Percentiles rank a stretch among this genome's conserved stretches.
Conservation (phyloP, 768 basidiomycete genomes). For the Cystobasidiopsis lactophilus region DNA sequence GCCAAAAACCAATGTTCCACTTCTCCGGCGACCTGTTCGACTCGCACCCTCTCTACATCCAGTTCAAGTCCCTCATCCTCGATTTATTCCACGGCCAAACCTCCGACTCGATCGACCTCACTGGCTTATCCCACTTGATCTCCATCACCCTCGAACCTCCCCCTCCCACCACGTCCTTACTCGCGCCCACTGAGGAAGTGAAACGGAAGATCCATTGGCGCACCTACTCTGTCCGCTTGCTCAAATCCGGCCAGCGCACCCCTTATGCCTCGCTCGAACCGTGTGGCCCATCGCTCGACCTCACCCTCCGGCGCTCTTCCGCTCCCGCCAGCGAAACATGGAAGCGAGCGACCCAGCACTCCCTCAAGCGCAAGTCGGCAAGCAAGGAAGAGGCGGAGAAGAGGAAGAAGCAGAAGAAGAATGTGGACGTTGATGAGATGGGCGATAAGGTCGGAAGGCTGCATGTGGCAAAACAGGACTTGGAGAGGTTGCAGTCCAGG, state of each 20-base stretch:
- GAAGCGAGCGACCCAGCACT: constrained; percentile 57
- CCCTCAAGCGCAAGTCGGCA: constrained; percentile 69
- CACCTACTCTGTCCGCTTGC: constrained; percentile 52
- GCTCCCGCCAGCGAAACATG: constrained; percentile 53
- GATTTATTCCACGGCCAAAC: constrained; percentile 69
- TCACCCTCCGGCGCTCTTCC: constrained; percentile 51
- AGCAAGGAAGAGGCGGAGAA: constrained; percentile 68
- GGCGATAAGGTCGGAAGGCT: constrained; percentile 79
- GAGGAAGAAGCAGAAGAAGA: constrained; percentile 61
- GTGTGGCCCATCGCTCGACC: constrained; percentile 80
- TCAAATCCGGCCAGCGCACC: constrained; percentile 51
- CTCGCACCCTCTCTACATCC: constrained; percentile 71
- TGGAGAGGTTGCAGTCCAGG: constrained; percentile 61
- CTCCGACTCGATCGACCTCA: constrained; percentile 58
- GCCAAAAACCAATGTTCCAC: constrained; percentile 77
- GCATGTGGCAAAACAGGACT: constrained; percentile 72
- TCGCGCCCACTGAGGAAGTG: constrained; percentile 18
- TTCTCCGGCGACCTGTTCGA: constrained; percentile 92
- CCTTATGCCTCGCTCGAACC: constrained; percentile 62
- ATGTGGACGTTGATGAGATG: constrained; percentile 83
- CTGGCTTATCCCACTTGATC: constrained; percentile 70
- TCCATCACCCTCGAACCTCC: constrained; percentile 53
- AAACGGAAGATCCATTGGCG: constrained; percentile 48
- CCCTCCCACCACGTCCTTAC: constrained; percentile 26
- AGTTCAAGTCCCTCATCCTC: constrained; percentile 75